phyloP scores from a whole-genome alignment of 108 stramenopile species.

The Skeletonema potamos region DNA sequence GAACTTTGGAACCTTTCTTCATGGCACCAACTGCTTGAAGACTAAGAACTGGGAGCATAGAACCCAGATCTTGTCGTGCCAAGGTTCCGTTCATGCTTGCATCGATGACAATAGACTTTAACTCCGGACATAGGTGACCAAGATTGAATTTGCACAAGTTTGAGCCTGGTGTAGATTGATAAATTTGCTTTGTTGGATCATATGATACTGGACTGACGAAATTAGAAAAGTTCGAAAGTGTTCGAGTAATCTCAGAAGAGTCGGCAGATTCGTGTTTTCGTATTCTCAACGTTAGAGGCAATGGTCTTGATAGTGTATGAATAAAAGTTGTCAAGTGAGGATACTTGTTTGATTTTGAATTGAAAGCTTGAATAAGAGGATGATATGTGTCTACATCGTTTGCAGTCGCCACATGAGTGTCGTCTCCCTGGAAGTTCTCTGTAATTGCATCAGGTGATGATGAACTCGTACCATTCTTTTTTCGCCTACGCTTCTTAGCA shows the following conservation, averaged over 20 bases:
- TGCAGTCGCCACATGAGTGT: too few species aligned
- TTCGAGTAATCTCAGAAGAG: slow-evolving; percentile 1
- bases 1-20: slow-evolving; percentile 37
- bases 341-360: slow-evolving; percentile 7
- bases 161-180: slow-evolving; percentile 40
- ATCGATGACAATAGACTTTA: slow-evolving; percentile 56
- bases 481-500: slow-evolving; percentile 51
- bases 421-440: background rate
- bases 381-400: slow-evolving; percentile 8
- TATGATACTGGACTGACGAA: slow-evolving; percentile 29
- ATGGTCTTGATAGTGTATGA: slow-evolving; percentile 23
- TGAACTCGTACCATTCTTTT: slow-evolving; percentile 39
- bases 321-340: slow-evolving; percentile 27
- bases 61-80: slow-evolving; percentile 81
- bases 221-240: slow-evolving; percentile 1
- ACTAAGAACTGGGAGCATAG: slow-evolving; percentile 71
- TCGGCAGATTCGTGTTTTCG: slow-evolving; percentile 12
- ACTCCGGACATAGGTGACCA: slow-evolving; percentile 33
- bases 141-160: slow-evolving; percentile 45
- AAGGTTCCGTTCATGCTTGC: slow-evolving; percentile 53
- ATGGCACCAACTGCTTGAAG: slow-evolving; percentile 41
- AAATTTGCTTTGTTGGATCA: slow-evolving; percentile 34
- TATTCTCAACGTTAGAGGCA: slow-evolving; percentile 52
- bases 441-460: background rate
- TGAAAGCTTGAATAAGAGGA: slow-evolving; percentile 43